These are phyloP conservation scores for Aureobasidium subglaciale DNA, from an alignment of 2,329 filamentous ascomycete species.

Conservation along the genomic window DNA sequence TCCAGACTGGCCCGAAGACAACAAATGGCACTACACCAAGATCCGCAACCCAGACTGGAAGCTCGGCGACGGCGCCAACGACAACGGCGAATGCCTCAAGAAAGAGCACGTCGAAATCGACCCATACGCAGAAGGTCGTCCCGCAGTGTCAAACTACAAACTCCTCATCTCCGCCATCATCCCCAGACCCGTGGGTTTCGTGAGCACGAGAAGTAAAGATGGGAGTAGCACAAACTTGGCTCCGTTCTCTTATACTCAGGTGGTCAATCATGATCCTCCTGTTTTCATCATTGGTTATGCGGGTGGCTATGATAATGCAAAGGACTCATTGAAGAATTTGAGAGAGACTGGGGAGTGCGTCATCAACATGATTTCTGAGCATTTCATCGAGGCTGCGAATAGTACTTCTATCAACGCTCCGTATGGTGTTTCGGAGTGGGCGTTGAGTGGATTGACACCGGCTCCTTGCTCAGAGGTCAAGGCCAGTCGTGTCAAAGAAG, in stretches of 20 bases:
- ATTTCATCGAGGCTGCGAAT: slow-evolving; percentile 83
- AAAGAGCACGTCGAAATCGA: slow-evolving; percentile 70
- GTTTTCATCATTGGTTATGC: slow-evolving; percentile 63
- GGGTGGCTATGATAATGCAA: slow-evolving; percentile 53
- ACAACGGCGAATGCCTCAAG: slow-evolving; percentile 40
- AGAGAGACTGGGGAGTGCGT: slow-evolving; percentile 61
- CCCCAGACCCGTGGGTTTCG: slow-evolving; percentile 69
- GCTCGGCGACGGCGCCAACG: slow-evolving; percentile 59
- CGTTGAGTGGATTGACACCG: slow-evolving; percentile 66
- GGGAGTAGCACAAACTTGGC: slow-evolving; percentile 68
- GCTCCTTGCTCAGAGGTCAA: slow-evolving; percentile 59
- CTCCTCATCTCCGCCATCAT: slow-evolving; percentile 74
- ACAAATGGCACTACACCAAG: slow-evolving; percentile 52
- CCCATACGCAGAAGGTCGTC: slow-evolving; percentile 65
- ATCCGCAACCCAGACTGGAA: slow-evolving; percentile 60
- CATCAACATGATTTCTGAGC: slow-evolving; percentile 82
- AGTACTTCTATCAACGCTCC: slow-evolving; percentile 71
- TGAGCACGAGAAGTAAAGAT: slow-evolving; percentile 53
- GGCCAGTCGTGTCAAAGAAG: slow-evolving; percentile 69
- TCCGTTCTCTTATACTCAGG: slow-evolving; percentile 79
- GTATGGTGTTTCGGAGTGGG: slow-evolving; percentile 71
- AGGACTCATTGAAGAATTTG: slow-evolving; percentile 74
- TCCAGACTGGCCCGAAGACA: slow-evolving; percentile 49
- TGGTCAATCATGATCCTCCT: slow-evolving; percentile 80
- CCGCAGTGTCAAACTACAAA: slow-evolving; percentile 75